Evolutionary conservation across 1,284 basidiomycete species (phyloP), one percentile per base, ranked within the genome.

Genomic region (Neolentinus lepideus): DNA sequence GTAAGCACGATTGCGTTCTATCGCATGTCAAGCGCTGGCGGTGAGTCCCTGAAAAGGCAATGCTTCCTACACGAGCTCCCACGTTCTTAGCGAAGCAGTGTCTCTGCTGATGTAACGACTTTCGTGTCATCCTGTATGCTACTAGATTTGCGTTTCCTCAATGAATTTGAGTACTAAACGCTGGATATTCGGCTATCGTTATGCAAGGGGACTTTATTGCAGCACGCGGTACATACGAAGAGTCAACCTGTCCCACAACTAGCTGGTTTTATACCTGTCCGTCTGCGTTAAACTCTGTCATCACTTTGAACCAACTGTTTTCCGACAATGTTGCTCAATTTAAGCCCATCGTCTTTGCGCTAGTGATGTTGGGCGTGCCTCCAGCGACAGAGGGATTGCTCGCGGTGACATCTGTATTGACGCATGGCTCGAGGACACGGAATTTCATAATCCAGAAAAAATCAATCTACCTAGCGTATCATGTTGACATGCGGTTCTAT

Each of bases 281-380:
- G 4, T n/a, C 19, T 21, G 38, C 38, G 38, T 16, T 43, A 16
- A 43, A 43, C 16, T 43, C 38, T 43, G 38, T 43, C 19, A 43
- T 43, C n/a, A 43, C 12, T 21, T 16, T 43, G 16, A 43, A 43
- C 16, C 38, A 43, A 16, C 38, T 8, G 3, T 43, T 31, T 4
- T 12, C 38, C 8, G 38, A 25, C 24, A 50, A 50, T 19, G 27
- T 26, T 11, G 4, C 22, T 9, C 10, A 31, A 3, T 22, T 73
- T 4, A 21, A 8, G 6, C 54, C 54, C 21, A 29, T 56, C n/a
- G 48, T 45, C 10, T 56, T 56, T 45, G 51, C 55, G 11, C 27
- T 56, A 19, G 55, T 56, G 21, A 56, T 45, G 51, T 45, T 36
- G 25, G 55, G 51, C 11, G 31, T 27, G 16, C 12, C 29, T 3